Conservation (phyloP, 1,284 basidiomycete genomes). For the Pterula multifida region DNA sequence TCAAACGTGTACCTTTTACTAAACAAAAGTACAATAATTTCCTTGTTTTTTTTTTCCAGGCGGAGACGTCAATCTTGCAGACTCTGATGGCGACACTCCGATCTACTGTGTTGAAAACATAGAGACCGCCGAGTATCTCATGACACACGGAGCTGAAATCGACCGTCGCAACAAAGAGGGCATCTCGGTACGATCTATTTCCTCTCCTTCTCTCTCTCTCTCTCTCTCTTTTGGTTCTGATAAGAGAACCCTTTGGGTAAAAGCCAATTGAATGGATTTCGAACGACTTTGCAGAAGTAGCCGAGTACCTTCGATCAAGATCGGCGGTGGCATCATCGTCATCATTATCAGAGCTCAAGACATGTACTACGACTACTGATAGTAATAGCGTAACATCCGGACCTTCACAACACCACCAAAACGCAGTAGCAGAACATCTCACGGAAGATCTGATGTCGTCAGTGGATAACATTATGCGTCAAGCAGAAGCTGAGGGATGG, state of each 20-base stretch:
- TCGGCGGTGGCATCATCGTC: no score
- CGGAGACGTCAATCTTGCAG: conserved; percentile 78
- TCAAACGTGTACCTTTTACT: no score
- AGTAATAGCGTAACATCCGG: no score
- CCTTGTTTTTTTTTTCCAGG: conserved; percentile 27
- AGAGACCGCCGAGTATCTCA: conserved; percentile 66
- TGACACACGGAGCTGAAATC: conserved; percentile 70
- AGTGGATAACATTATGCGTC: conserved; percentile 55
- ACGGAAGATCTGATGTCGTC: conserved; percentile 57
- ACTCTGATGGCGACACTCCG: conserved; percentile 85
- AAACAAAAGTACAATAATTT: no score
- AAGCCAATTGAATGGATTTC: conserved; percentile 66
- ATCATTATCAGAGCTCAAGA: no score
- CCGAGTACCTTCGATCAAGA: conserved; percentile 50
- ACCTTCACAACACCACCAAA: conserved; percentile 46
- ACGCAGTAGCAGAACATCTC: conserved; percentile 55
- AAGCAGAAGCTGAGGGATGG: conserved; percentile 47
- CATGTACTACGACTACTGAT: no score
- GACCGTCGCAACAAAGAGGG: conserved; percentile 59
- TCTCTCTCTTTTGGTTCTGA: conserved; percentile 5
- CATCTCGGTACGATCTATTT: conserved; percentile 46
- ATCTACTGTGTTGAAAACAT: conserved; percentile 82
- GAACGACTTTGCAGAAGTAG: conserved; percentile 74
- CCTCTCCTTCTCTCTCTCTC: conserved; percentile 5
- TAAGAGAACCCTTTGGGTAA: conserved; percentile 1